Conservation (phyloP, 306 rosid genomes). For the Acacia confusa region DNA sequence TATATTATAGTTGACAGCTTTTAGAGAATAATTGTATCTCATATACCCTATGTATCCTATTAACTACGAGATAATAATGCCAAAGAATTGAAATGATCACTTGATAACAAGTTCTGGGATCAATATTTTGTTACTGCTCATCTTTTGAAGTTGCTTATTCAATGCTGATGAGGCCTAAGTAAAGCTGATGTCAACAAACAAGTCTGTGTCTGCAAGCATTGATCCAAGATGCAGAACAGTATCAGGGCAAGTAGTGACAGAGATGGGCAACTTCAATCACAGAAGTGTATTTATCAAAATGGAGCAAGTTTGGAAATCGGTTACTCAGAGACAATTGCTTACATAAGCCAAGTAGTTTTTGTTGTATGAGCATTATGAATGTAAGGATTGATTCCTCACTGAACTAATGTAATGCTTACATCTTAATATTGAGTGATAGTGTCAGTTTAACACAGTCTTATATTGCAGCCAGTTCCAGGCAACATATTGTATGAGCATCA, state of each 20-base stretch:
- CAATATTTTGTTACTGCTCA: not conserved
- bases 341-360: not conserved
- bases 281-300: not conserved
- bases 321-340: not conserved
- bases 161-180: not conserved
- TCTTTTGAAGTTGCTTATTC: constrained; percentile 13
- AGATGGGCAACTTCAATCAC: not conserved
- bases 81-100: constrained; percentile 10
- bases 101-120: constrained; percentile 23
- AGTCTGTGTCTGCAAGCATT: not conserved
- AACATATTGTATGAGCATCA: not conserved
- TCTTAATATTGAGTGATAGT: not conserved
- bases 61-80: not conserved
- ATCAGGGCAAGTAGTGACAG: not conserved
- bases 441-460: not conserved
- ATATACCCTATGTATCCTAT: constrained; percentile 4
- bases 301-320: not conserved
- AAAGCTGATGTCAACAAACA: not conserved
- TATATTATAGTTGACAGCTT: constrained; percentile 36
- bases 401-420: not conserved
- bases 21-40: constrained; percentile 43
- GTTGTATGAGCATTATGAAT: not conserved
- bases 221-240: not conserved
- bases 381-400: not conserved
- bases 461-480: not conserved